A percentile compares a stretch with the other conserved stretches of the same genome.
Conservation (phyloP, 2,329 filamentous ascomycete species). For the Fusarium algeriense region DNA sequence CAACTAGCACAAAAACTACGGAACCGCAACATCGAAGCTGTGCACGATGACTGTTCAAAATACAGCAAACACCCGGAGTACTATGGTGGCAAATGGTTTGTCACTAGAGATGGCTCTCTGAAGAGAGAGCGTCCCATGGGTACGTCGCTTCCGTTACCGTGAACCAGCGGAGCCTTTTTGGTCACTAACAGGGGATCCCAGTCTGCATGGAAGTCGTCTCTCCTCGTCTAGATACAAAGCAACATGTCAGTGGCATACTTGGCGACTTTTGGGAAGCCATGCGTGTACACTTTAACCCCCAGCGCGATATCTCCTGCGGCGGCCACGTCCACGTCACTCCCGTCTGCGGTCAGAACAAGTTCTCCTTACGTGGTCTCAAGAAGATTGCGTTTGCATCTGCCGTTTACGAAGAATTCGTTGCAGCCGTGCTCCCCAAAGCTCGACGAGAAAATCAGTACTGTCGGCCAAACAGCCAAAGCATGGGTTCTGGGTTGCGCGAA, state of each 20-base stretch:
- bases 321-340: constrained; percentile 58
- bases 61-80: constrained; percentile 58
- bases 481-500: constrained; percentile 48
- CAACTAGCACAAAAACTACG: constrained; percentile 55
- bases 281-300: constrained; percentile 56
- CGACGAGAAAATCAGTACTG: constrained; percentile 55
- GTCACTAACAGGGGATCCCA: constrained; percentile 34
- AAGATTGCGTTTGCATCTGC: constrained; percentile 54
- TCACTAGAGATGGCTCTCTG: constrained; percentile 56
- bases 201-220: constrained; percentile 59
- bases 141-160: constrained; percentile 37
- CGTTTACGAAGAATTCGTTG: constrained; percentile 53
- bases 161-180: constrained; percentile 1
- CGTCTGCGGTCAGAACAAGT: constrained; percentile 50
- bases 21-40: constrained; percentile 54
- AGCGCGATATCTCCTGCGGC: constrained; percentile 53
- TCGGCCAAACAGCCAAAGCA: constrained; percentile 50
- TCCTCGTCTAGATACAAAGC: constrained; percentile 53
- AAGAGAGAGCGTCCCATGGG: constrained; percentile 54
- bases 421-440: constrained; percentile 48
- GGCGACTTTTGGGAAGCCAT: constrained; percentile 58
- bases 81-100: constrained; percentile 58
- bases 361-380: constrained; percentile 53
- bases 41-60: constrained; percentile 54
- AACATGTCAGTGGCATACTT: constrained; percentile 50